Conservation (phyloP, 2,329 filamentous ascomycete species). For the Trichophyton equinum region DNA sequence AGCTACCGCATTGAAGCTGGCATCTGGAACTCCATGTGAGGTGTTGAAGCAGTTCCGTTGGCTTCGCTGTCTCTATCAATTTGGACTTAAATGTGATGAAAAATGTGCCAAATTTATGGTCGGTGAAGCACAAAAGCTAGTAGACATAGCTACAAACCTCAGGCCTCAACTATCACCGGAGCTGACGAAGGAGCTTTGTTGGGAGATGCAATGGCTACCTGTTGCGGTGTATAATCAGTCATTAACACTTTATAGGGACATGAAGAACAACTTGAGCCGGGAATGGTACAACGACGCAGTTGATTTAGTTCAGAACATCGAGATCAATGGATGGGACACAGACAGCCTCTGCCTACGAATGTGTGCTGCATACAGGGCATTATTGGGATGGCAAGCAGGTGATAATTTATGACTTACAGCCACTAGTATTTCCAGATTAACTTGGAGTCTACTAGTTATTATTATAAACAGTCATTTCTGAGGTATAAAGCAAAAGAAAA, state of each 20-base stretch:
- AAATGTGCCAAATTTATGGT: not conserved
- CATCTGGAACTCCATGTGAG: not conserved
- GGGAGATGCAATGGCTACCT: conserved; percentile 36
- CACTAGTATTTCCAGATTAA: not conserved
- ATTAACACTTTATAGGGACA: conserved; percentile 37
- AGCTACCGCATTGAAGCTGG: not conserved
- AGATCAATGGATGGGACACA: conserved; percentile 16
- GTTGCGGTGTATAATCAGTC: conserved; percentile 43
- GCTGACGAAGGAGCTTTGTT: not conserved
- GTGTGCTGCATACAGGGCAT: conserved; percentile 15
- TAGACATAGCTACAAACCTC: not conserved
- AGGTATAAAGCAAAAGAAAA: not conserved
- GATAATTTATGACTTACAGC: not conserved
- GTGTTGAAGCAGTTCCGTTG: not conserved
- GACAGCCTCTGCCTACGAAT: conserved; percentile 14
- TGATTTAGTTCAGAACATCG: not conserved
- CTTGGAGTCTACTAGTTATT: not conserved
- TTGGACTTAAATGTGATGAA: not conserved
- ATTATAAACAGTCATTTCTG: not conserved
- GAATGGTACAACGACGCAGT: conserved; percentile 24
- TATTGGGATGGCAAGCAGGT: not conserved
- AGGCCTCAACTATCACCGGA: not conserved
- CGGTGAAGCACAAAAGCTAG: not conserved
- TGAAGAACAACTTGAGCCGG: conserved; percentile 15
- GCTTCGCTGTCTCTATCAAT: not conserved